phyloP scores from a whole-genome alignment of 2,329 filamentous ascomycete species.

The Trichophaea hybrida region DNA sequence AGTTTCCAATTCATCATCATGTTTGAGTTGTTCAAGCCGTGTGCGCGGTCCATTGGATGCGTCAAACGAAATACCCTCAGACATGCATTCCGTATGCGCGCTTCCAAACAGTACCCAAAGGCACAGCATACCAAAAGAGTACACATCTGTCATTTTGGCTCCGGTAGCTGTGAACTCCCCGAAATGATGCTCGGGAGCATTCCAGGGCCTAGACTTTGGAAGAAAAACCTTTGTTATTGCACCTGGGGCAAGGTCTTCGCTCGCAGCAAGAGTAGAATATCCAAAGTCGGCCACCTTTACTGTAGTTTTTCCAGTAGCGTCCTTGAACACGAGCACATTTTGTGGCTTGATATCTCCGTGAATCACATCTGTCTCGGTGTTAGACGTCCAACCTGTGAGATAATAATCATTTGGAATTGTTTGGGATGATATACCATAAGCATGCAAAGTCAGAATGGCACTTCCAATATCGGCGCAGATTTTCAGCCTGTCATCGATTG shows the following conservation, averaged over 20 bases:
- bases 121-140: conserved; percentile 18
- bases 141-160: conserved; percentile 18
- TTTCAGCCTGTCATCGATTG: conserved; percentile 11
- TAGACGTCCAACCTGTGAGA: neutral
- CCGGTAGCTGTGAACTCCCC: neutral
- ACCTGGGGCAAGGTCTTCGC: neutral
- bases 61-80: neutral
- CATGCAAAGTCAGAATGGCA: conserved; percentile 19
- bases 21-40: neutral
- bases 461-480: conserved; percentile 18
- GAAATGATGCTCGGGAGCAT: conserved; percentile 15
- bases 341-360: conserved; percentile 20
- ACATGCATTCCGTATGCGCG: neutral
- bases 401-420: no score
- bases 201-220: conserved; percentile 14
- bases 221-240: conserved; percentile 4
- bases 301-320: neutral
- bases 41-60: neutral
- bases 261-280: conserved; percentile 5
- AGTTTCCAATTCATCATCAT: neutral
- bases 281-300: conserved; percentile 6
- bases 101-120: conserved; percentile 19
- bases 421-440: conserved; percentile 4
- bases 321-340: conserved; percentile 15
- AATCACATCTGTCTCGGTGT: conserved; percentile 5